Percentiles rank a stretch among this genome's conserved stretches.
Conservation (phyloP, 2,329 filamentous ascomycete species). For the Chaetomiaceae sp. region DNA sequence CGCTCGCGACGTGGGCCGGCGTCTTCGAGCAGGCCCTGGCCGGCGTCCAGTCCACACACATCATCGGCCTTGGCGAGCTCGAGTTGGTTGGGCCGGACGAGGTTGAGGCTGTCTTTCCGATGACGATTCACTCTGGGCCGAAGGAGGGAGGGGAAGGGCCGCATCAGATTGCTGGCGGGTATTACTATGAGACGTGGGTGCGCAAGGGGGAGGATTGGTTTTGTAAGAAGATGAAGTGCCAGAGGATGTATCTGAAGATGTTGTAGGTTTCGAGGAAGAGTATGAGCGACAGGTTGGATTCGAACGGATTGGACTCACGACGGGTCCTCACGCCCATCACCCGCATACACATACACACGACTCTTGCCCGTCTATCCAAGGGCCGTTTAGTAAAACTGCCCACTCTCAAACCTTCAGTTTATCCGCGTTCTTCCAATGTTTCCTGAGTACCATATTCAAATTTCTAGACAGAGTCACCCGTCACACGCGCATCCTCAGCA, state of each 20-base stretch:
- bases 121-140: background rate
- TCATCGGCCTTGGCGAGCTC: background rate
- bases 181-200: constrained; percentile 7
- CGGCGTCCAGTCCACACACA: background rate
- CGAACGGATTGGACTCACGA: background rate
- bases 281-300: background rate
- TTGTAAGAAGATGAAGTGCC: constrained; percentile 2
- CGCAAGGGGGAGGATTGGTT: constrained; percentile 2
- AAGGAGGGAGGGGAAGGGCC: background rate
- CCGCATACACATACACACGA: no score
- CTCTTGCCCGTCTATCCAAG: no score
- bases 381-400: no score
- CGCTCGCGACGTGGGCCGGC: constrained; percentile 1
- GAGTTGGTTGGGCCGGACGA: background rate
- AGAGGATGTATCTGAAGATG: constrained; percentile 1
- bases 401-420: no score
- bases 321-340: no score
- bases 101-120: constrained; percentile 1
- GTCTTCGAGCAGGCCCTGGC: constrained; percentile 1
- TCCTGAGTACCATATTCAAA: no score
- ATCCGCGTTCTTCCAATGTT: background rate
- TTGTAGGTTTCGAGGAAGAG: no score
- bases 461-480: no score
- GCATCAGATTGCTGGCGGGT: constrained; percentile 1
- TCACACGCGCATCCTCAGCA: constrained; percentile 5